Base-by-base conservation (phyloP, 2,329 filamentous ascomycete species). In the Fusarium kyushuense region DNA sequence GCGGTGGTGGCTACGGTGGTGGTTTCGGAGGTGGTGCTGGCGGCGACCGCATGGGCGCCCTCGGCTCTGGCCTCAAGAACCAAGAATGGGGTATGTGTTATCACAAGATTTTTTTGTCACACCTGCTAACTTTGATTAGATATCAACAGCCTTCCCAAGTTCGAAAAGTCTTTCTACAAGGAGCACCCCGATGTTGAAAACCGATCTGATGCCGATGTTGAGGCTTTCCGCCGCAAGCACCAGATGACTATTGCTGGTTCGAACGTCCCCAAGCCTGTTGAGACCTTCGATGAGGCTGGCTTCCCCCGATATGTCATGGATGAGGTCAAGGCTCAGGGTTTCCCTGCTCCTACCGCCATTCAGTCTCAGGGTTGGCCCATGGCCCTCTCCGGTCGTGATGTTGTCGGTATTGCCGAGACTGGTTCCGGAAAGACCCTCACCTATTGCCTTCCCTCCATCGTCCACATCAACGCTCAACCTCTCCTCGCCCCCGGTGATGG, bases 81-180 rank as follows among this genome's bases (percentile, higher is more conserved):
- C 96, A 97, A 78, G 86, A 89, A 69, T 99, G 92, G 92, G 92
- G 92, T 95, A 84, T 80, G 91, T 81, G 90, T 63, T 68, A 63
- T 32, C 27, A 36, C 62, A 51, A 62, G 54, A 69, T 75, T 77
- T 72, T 79, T 67, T 58, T 49, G 68, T 41, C 58, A 46, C 58
- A n/a, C 62, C 42, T 65, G 58, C 74, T 78, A 75, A 77, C 60
- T 8, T 19, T 42, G 23, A 9, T 36, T 71, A 96, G 96, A 99
- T 78, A 75, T 96, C 54, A 84, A 80, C 76, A 80, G 90, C 9
- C 78, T 99, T 45, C 95, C 96, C 74, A 98, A 98, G 82, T 99
- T 99, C 83, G 96, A 99, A 80, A 99, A 99, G 84, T 94, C 92
- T 11, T 99, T 99, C 84, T 99, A 99, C 88, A 97, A 98, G 85